These are phyloP conservation scores for Aspergillus sp. DNA, from an alignment of 2,329 filamentous ascomycete species.

Conservation along the genomic window DNA sequence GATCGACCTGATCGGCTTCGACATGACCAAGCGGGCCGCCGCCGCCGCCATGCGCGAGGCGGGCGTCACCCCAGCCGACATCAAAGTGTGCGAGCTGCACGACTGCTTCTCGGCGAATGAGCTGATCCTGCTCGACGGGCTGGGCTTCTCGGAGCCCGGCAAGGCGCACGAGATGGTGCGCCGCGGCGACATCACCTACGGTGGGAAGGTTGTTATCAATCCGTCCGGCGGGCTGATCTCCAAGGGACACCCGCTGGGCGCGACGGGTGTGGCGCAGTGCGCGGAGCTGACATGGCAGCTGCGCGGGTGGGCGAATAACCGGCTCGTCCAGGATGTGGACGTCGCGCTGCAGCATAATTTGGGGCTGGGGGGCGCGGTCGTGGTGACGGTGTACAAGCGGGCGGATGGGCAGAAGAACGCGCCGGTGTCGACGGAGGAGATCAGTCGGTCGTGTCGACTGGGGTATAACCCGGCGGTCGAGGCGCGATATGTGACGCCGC, in stretches of 20 bases:
- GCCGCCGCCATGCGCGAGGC: constrained; percentile 66
- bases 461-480: not conserved
- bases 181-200: constrained; percentile 86
- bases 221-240: constrained; percentile 90
- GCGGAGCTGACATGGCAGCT: constrained; percentile 94
- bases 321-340: constrained; percentile 64
- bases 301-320: constrained; percentile 91
- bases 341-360: constrained; percentile 87
- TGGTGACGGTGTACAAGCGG: constrained; percentile 82
- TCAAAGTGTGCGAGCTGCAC: constrained; percentile 89
- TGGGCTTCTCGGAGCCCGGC: constrained; percentile 76
- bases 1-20: constrained; percentile 86
- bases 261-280: constrained; percentile 89
- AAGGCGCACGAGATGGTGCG: constrained; percentile 92
- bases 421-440: not conserved
- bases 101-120: constrained; percentile 97
- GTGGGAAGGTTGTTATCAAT: constrained; percentile 74
- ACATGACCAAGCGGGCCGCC: constrained; percentile 72
- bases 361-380: constrained; percentile 85
- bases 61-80: constrained; percentile 64
- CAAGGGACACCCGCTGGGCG: constrained; percentile 91
- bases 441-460: not conserved
- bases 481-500: not conserved
- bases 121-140: constrained; percentile 83
- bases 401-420: constrained; percentile 65